Evolutionary conservation across 2,329 filamentous ascomycete species (phyloP).

Genomic region (Epichloe uncinata): DNA sequence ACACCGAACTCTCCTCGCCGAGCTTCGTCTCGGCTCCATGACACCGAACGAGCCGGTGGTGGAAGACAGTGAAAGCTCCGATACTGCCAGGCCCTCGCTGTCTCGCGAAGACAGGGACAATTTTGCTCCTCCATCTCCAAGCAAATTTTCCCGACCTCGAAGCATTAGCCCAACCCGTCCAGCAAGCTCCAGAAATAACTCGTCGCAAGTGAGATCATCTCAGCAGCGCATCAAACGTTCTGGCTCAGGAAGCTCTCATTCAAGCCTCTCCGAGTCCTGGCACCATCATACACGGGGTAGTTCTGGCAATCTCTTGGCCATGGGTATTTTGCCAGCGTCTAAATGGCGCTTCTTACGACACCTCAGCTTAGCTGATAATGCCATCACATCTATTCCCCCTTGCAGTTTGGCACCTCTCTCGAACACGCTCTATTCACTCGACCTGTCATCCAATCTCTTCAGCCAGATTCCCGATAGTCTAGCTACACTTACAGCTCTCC

Average conservation of each 20-base stretch:
- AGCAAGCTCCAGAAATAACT: constrained; percentile 57
- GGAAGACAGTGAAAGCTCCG: constrained; percentile 24
- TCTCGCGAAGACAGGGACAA: constrained; percentile 36
- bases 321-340: constrained; percentile 61
- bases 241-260: constrained; percentile 86
- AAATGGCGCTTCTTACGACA: constrained; percentile 96
- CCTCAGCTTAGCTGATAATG: constrained; percentile 83
- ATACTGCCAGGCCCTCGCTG: constrained; percentile 27
- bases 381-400: constrained; percentile 65
- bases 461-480: constrained; percentile 88
- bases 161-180: constrained; percentile 77
- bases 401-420: constrained; percentile 69
- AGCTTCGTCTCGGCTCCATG: constrained; percentile 47
- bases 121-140: constrained; percentile 22
- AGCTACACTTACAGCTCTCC: constrained; percentile 71
- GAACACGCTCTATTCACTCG: constrained; percentile 80
- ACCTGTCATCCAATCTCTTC: constrained; percentile 86
- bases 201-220: constrained; percentile 51
- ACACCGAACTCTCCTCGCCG: constrained; percentile 31
- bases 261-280: constrained; percentile 54
- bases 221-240: constrained; percentile 76
- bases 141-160: constrained; percentile 40
- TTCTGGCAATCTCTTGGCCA: constrained; percentile 60
- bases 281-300: constrained; percentile 52
- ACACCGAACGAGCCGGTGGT: constrained; percentile 36